Percentiles rank a stretch among this genome's conserved stretches.
Conservation (phyloP, 495 filamentous ascomycete species). For the Podospora fimiseda region DNA sequence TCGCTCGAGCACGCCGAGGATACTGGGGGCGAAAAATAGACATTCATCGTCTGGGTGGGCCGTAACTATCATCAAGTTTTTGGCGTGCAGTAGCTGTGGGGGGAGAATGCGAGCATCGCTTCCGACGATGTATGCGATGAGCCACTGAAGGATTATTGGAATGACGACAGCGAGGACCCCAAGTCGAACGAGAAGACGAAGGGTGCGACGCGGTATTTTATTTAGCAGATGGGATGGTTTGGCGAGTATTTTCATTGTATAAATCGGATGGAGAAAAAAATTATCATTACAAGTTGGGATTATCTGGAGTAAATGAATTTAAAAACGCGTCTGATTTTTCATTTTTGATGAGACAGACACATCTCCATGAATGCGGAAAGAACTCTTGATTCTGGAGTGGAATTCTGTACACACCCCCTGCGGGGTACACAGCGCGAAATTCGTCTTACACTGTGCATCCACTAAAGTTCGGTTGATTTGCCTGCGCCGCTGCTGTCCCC, state of each 20-base stretch:
- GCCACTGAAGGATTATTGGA: slow-evolving; percentile 32
- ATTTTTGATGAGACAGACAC: too few relatives aligned
- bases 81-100: slow-evolving; percentile 28
- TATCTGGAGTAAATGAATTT: too few relatives aligned
- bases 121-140: slow-evolving; percentile 33
- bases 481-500: too few relatives aligned
- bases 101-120: slow-evolving; percentile 34
- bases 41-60: slow-evolving; percentile 42
- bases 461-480: too few relatives aligned
- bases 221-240: slow-evolving; percentile 12
- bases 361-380: too few relatives aligned
- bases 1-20: slow-evolving; percentile 33
- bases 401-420: too few relatives aligned
- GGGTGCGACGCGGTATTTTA: slow-evolving; percentile 21
- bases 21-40: slow-evolving; percentile 38
- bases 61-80: slow-evolving; percentile 35
- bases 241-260: background rate
- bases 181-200: slow-evolving; percentile 24
- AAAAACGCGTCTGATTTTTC: too few relatives aligned
- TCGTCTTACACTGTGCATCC: too few relatives aligned
- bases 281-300: too few relatives aligned
- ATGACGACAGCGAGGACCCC: slow-evolving; percentile 21
- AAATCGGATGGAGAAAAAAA: background rate
- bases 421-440: too few relatives aligned
- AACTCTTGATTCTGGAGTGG: too few relatives aligned